These are phyloP conservation scores for Xylaria sp. DNA, from an alignment of 2,329 filamentous ascomycete species.

Conservation along the genomic window DNA sequence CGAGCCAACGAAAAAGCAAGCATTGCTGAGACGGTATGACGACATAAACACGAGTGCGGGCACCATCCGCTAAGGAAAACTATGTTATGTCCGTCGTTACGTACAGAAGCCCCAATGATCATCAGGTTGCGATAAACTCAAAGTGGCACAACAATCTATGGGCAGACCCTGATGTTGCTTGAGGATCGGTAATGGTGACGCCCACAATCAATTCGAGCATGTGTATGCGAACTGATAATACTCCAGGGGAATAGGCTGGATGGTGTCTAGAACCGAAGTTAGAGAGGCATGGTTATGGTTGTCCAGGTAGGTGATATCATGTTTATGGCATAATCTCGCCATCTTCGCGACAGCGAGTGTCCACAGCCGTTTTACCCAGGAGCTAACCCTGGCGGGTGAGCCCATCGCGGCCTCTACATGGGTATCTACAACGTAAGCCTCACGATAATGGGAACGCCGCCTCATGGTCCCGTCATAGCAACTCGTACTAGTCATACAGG, in stretches of 20 bases:
- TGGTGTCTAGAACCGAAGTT: background rate
- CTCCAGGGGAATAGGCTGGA: background rate
- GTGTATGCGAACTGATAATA: background rate
- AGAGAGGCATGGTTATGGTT: slow-evolving; percentile 1
- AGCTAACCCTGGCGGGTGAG: background rate
- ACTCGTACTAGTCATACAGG: background rate
- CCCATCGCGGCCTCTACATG: too few species aligned
- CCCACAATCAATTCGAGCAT: background rate
- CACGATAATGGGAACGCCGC: background rate
- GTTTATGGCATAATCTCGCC: background rate
- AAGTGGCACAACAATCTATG: background rate
- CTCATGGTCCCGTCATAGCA: background rate
- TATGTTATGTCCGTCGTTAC: background rate
- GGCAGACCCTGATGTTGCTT: too few species aligned
- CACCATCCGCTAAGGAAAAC: too few species aligned
- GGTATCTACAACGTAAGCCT: slow-evolving; percentile 14
- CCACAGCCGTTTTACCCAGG: slow-evolving; percentile 1
- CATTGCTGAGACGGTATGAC: too few species aligned
- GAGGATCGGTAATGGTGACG: too few species aligned
- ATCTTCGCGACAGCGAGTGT: background rate
- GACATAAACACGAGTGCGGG: too few species aligned
- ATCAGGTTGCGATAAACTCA: slow-evolving; percentile 11
- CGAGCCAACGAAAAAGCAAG: too few species aligned
- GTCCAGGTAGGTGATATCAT: slow-evolving; percentile 27
- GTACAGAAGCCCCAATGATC: background rate